Base-by-base conservation (phyloP, 495 filamentous ascomycete genomes). In the Lasiosphaeria hispida region DNA sequence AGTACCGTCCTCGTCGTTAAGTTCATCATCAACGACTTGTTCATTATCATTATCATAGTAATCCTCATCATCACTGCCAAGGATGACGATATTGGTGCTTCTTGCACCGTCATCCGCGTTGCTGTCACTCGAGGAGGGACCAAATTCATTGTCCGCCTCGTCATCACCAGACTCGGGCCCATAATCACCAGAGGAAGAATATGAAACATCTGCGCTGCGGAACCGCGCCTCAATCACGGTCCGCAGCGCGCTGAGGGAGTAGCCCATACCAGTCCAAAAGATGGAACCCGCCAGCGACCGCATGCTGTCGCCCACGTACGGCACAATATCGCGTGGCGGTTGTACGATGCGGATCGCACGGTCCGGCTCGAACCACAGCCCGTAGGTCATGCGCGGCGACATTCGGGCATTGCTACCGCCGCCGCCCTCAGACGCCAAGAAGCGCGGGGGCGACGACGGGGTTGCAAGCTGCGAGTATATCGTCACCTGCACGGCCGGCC, bases 351-450 rank as follows among this genome's bases (percentile, higher is more conserved):
- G 53, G 40, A 61, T 45, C 0, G 30, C 30, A 23, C 58, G 58
- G 40, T 61, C 58, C 7, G 53, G 58, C 15, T 61, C 58, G 47
- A 61, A 51, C 58, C 58, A 61, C 18, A 61, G 52, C 7, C 58
- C 58, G 49, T 61, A 61, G 4, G 52, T 56, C 3, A 61, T 37
- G 3, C 58, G 58, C 1, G 58, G 58, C 0, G 58, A 61, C 30
- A 61, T 30, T 2, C 58, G 58, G 10, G 52, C 58, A 2, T 18
- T 3, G 5, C 18, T 47, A 19, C 14, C 19, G 4, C n/a, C 11
- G 5, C 23, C 18, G 23, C 23, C 23, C 23, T 18, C 33, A 14
- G 51, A 15, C 42, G 51, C 11, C 3, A 11, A 7, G n/a, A n/a
- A 19, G 39, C 33, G 43, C 2, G 35, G 14, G 23, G 48, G 48